Evolutionary conservation across 169 alveolate genomes (phyloP).

Genomic region (Cryptosporidium canis): DNA sequence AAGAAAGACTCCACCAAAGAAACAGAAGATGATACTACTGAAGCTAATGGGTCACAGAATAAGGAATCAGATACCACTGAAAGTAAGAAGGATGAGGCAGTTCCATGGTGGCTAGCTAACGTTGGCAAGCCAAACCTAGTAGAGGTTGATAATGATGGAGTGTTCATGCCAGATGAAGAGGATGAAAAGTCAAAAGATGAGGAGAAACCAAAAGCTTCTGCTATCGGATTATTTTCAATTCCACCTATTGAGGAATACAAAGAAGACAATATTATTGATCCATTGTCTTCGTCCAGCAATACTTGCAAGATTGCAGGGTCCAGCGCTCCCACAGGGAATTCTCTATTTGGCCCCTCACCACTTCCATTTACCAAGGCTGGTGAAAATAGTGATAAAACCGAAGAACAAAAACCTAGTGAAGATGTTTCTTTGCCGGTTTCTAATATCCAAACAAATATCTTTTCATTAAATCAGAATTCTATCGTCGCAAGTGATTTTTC

Average conservation of each 20-base stretch:
- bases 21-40: not conserved
- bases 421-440: not conserved
- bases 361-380: not conserved
- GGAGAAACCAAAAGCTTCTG: not conserved
- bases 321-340: not conserved
- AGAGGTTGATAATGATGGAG: conserved; percentile 54
- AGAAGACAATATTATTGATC: not conserved
- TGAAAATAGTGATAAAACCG: not conserved
- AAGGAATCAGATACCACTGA: conserved; percentile 1
- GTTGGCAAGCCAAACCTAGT: conserved; percentile 55
- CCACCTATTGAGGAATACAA: not conserved
- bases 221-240: conserved; percentile 5
- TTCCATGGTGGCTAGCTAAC: conserved; percentile 72
- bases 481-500: conserved; percentile 4
- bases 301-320: not conserved
- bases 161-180: conserved; percentile 50
- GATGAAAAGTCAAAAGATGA: not conserved
- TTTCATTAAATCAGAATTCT: not conserved
- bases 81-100: conserved; percentile 3
- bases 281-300: conserved; percentile 9
- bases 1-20: conserved; percentile 40
- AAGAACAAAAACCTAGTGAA: not conserved
- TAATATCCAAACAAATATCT: not conserved
- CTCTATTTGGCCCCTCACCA: not conserved
- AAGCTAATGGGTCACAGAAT: not conserved